A percentile compares a stretch with the other conserved stretches of the same genome.
phyloP scores from a whole-genome alignment of 305 asterid genomes.

The Fraxinus dipetala region DNA sequence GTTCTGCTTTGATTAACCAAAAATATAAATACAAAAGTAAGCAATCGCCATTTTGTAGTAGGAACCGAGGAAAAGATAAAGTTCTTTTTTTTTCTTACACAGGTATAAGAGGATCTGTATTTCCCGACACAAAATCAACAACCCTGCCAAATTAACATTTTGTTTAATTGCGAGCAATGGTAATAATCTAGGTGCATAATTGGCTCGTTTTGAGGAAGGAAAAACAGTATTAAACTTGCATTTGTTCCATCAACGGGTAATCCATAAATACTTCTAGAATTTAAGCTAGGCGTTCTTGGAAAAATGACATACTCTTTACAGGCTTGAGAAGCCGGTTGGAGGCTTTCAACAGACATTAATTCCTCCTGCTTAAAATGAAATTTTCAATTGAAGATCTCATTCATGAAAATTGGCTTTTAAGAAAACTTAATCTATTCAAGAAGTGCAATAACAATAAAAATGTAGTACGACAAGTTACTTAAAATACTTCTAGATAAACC shows the following conservation, averaged over 20 bases:
- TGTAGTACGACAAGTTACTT: not conserved
- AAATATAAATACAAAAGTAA: not conserved
- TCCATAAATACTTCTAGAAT: not conserved
- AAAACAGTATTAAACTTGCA: not conserved
- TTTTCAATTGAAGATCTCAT: not conserved
- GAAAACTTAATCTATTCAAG: not conserved
- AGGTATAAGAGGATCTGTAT: slow-evolving; percentile 74
- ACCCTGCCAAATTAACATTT: slow-evolving; percentile 47
- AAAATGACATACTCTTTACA: slow-evolving; percentile 75
- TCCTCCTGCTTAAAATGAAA: slow-evolving; percentile 63
- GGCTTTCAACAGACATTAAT: slow-evolving; percentile 59
- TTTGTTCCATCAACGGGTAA: not conserved
- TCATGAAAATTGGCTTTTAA: not conserved
- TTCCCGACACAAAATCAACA: slow-evolving; percentile 53
- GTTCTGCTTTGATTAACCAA: slow-evolving; percentile 35
- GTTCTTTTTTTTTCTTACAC: slow-evolving; percentile 41
- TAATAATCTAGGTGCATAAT: not conserved
- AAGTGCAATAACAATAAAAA: not conserved
- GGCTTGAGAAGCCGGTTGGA: slow-evolving; percentile 66
- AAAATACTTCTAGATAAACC: not conserved
- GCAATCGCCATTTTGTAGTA: slow-evolving; percentile 8
- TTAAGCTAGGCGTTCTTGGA: not conserved
- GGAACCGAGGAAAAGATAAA: not conserved
- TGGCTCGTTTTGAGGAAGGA: not conserved
- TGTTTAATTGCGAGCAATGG: not conserved